Percentiles rank a stretch among this genome's conserved stretches.
Conservation (phyloP, 2,329 filamentous ascomycete genomes). For the Aspergillus quadricinctus region DNA sequence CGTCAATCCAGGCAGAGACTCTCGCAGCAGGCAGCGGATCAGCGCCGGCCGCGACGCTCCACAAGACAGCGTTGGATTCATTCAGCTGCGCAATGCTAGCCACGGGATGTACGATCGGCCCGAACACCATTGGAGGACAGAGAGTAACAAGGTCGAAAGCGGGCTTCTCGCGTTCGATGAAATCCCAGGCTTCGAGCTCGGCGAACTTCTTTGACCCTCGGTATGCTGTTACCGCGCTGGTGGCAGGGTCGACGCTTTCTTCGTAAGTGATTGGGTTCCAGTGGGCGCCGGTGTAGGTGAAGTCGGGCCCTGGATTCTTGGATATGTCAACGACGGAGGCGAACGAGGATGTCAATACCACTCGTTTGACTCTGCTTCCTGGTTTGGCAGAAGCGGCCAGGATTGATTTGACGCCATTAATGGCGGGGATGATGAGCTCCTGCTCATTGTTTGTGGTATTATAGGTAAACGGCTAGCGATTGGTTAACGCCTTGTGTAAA, state of each 20-base stretch:
- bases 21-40: constrained; percentile 30
- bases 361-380: constrained; percentile 14
- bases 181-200: constrained; percentile 26
- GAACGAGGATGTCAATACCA: constrained; percentile 30
- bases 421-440: constrained; percentile 42
- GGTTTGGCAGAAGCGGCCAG: constrained; percentile 28
- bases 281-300: constrained; percentile 24
- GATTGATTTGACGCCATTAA: constrained; percentile 44
- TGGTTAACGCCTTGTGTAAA: neutral
- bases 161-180: constrained; percentile 31
- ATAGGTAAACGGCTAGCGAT: constrained; percentile 41
- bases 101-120: constrained; percentile 41
- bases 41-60: constrained; percentile 36
- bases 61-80: constrained; percentile 41
- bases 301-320: constrained; percentile 11
- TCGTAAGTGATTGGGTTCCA: constrained; percentile 32
- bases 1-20: constrained; percentile 40
- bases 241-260: constrained; percentile 15
- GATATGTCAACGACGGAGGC: constrained; percentile 22
- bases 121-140: constrained; percentile 45
- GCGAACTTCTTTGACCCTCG: constrained; percentile 31
- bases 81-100: constrained; percentile 33
- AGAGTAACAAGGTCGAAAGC: constrained; percentile 42
- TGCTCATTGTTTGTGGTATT: constrained; percentile 43
- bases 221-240: constrained; percentile 25